Evolutionary conservation across 495 filamentous ascomycete genomes (phyloP).

Genomic region (Neurospora discreta): DNA sequence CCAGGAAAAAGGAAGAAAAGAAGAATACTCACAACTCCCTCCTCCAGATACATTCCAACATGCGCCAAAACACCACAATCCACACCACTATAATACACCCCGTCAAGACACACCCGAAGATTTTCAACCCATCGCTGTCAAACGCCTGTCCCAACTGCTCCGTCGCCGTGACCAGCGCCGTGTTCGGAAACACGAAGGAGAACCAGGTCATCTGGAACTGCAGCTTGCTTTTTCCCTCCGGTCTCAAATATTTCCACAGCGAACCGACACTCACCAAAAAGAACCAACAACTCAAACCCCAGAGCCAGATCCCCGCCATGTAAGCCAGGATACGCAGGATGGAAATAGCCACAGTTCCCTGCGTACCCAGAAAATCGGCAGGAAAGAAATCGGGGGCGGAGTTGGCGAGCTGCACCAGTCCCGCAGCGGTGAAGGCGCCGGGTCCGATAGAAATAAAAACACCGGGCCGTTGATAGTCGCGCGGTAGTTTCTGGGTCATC

Average conservation of each 20-base stretch:
- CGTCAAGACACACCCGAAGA: conserved; percentile 57
- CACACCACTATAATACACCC: conserved; percentile 54
- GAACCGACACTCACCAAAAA: conserved; percentile 71
- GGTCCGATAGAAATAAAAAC: conserved; percentile 81
- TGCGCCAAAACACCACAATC: conserved; percentile 55
- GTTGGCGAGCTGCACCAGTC: conserved; percentile 40
- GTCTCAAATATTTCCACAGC: conserved; percentile 58
- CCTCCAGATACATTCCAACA: conserved; percentile 54
- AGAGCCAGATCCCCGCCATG: conserved; percentile 62
- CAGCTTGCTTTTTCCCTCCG: conserved; percentile 38
- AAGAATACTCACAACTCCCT: conserved; percentile 32
- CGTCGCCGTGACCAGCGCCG: conserved; percentile 59
- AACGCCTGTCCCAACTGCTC: conserved; percentile 60
- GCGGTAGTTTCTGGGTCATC: conserved; percentile 84
- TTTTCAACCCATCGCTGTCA: conserved; percentile 46
- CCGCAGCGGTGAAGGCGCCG: conserved; percentile 66
- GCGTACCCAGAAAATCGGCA: conserved; percentile 23
- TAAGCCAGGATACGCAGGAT: conserved; percentile 31
- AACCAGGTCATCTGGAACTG: conserved; percentile 83
- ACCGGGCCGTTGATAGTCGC: conserved; percentile 62
- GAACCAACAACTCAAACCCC: conserved; percentile 79
- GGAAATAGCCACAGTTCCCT: conserved; percentile 18
- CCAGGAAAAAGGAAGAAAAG: not conserved
- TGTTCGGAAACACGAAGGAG: conserved; percentile 82
- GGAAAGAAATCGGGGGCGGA: conserved; percentile 28